Percentiles rank a stretch among this genome's conserved stretches.
Evolutionary conservation across 2,329 filamentous ascomycete genomes (phyloP).

Genomic region (Ceratocystis albifundus): DNA sequence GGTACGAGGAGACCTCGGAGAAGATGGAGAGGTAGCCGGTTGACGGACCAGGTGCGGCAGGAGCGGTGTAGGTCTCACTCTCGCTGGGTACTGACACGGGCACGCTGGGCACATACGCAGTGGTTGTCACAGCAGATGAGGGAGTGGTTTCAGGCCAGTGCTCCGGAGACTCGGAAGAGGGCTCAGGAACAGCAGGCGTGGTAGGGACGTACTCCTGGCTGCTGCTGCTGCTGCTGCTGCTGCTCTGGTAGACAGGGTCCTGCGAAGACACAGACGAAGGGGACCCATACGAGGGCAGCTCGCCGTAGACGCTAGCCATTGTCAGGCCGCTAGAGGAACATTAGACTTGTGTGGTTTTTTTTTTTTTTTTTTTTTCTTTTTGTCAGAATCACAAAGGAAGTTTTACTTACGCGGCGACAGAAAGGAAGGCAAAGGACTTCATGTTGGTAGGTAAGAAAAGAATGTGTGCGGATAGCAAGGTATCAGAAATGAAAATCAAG

Average conservation of each 20-base stretch:
- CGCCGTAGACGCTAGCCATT: constrained; percentile 17
- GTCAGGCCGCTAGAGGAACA: constrained; percentile 12
- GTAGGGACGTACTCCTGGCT: neutral
- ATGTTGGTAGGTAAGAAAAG: constrained; percentile 15
- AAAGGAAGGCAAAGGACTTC: constrained; percentile 19
- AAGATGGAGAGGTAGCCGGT: neutral
- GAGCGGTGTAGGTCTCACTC: neutral
- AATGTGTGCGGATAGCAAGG: constrained; percentile 8
- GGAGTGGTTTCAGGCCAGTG: neutral
- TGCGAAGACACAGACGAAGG: neutral
- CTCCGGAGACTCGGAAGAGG: neutral
- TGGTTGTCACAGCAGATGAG: neutral
- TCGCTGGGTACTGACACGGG: neutral
- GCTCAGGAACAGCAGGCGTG: neutral
- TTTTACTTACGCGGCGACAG: constrained; percentile 15
- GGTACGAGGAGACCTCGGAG: neutral
- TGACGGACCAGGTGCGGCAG: neutral
- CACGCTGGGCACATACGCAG: neutral
- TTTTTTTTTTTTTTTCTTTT: no score
- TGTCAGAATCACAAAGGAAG: neutral
- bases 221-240: neutral
- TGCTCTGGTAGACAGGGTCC: neutral
- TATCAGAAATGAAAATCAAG: neutral
- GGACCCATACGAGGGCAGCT: constrained; percentile 5
- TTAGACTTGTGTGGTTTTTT: neutral